Evolutionary conservation across 352 stramenopile genomes (phyloP).

Genomic region (Pythium grandisporangium): DNA sequence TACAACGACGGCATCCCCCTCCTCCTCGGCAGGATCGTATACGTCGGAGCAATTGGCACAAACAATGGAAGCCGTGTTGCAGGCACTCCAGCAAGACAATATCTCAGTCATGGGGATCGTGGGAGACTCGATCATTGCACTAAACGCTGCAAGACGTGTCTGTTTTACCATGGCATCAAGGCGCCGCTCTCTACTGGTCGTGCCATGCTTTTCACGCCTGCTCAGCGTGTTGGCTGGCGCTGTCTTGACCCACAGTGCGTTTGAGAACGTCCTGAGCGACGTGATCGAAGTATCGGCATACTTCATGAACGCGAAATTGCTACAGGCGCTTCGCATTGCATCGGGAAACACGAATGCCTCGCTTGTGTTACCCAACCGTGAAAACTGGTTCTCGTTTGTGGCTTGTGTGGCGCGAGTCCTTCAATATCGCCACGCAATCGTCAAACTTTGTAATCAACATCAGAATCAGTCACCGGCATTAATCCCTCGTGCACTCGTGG

Average conservation of each 20-base stretch:
- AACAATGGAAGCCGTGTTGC: conserved; percentile 51
- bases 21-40: conserved; percentile 8
- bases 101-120: conserved; percentile 73
- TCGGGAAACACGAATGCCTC: conserved; percentile 27
- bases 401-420: conserved; percentile 33
- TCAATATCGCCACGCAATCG: conserved; percentile 45
- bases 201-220: conserved; percentile 52
- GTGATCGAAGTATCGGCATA: conserved; percentile 59
- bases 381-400: conserved; percentile 63
- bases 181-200: conserved; percentile 43
- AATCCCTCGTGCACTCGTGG: conserved; percentile 37
- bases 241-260: conserved; percentile 43
- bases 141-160: conserved; percentile 47
- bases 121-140: conserved; percentile 43
- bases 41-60: conserved; percentile 13
- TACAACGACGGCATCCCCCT: background rate
- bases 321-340: conserved; percentile 20
- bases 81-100: conserved; percentile 33
- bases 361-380: conserved; percentile 41
- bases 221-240: conserved; percentile 43
- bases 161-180: conserved; percentile 17
- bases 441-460: conserved; percentile 25
- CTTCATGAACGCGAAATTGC: conserved; percentile 41
- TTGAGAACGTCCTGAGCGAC: conserved; percentile 33
- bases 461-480: too few species aligned